Evolutionary conservation across 2,329 filamentous ascomycete species (phyloP).

Genomic region (Exophiala oligosperma): DNA sequence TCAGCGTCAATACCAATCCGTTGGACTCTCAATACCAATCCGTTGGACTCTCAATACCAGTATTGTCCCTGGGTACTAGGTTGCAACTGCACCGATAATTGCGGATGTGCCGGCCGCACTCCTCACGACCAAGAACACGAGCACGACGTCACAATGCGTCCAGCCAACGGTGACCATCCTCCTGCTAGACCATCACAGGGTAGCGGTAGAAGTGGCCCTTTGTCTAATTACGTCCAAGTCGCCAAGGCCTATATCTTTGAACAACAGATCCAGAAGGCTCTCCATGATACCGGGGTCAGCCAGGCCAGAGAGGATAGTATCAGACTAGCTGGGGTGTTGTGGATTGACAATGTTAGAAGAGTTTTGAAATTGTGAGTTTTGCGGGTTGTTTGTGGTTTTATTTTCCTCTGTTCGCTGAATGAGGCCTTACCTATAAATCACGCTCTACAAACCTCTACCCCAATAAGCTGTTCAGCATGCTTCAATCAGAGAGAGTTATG

Average conservation of each 20-base stretch:
- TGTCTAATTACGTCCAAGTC: conserved; percentile 64
- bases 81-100: too few relatives aligned
- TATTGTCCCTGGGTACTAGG: too few relatives aligned
- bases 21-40: too few relatives aligned
- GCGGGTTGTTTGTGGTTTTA: not conserved
- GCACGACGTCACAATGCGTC: too few relatives aligned
- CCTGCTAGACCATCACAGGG: too few relatives aligned
- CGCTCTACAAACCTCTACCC: too few relatives aligned
- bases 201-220: conserved; percentile 43
- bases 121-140: too few relatives aligned
- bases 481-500: too few relatives aligned
- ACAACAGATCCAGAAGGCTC: conserved; percentile 71
- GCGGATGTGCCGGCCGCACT: too few relatives aligned
- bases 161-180: too few relatives aligned
- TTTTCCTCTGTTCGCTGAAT: not conserved
- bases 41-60: too few relatives aligned
- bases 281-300: conserved; percentile 69
- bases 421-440: conserved; percentile 4
- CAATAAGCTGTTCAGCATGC: too few relatives aligned
- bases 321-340: conserved; percentile 80
- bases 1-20: not conserved
- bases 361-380: conserved; percentile 71
- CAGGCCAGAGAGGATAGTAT: conserved; percentile 77
- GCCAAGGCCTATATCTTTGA: conserved; percentile 79
- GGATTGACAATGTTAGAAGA: conserved; percentile 82